A percentile compares a stretch with the other conserved stretches of the same genome.
Conservation (phyloP, 129 eudicot genomes). For the Gnaphalium uliginosum region DNA sequence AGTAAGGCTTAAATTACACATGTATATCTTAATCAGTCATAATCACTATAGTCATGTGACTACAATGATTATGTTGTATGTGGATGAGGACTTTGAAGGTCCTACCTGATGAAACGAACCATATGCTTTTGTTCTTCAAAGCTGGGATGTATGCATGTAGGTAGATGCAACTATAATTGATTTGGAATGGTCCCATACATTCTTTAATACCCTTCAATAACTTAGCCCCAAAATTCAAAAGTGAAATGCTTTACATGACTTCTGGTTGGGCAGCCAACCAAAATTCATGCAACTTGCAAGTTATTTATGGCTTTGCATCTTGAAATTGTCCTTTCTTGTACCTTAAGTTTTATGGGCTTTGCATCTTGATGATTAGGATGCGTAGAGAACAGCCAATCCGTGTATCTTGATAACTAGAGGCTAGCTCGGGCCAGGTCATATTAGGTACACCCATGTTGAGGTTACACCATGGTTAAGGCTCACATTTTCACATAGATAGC, state of each 20-base stretch:
- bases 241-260: conserved; percentile 26
- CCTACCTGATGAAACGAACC: conserved; percentile 12
- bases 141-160: conserved; percentile 1
- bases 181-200: neutral
- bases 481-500: too few relatives aligned
- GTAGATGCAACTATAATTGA: neutral
- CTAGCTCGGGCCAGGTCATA: neutral
- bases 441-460: too few relatives aligned
- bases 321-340: neutral
- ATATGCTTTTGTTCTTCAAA: conserved; percentile 16
- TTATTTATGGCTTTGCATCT: conserved; percentile 2
- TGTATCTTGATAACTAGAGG: too few relatives aligned
- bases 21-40: neutral
- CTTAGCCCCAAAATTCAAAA: conserved; percentile 16
- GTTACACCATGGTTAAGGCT: too few relatives aligned
- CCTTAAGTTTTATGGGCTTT: neutral
- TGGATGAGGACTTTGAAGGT: neutral
- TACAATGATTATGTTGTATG: too few relatives aligned
- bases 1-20: neutral
- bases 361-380: too few relatives aligned
- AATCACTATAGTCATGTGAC: neutral
- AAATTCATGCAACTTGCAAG: conserved; percentile 16
- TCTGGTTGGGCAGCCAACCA: conserved; percentile 11
- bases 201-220: neutral
- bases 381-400: too few relatives aligned